Conservation (phyloP, 1,284 basidiomycete species). For the Moesziomyces globuligerus region DNA sequence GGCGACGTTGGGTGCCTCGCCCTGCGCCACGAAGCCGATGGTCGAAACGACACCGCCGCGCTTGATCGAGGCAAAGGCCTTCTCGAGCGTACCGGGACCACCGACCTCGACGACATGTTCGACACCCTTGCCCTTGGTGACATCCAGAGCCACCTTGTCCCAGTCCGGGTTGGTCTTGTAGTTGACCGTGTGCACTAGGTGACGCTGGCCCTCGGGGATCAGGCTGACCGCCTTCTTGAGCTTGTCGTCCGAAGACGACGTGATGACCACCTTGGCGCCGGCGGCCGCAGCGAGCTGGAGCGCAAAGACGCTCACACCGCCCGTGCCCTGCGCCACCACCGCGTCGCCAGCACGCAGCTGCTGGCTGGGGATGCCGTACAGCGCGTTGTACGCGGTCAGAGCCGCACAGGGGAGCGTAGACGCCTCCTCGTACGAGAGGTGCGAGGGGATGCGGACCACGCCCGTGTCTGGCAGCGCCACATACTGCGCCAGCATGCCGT, state of each 20-base stretch:
- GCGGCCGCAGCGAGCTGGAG: slow-evolving; percentile 73
- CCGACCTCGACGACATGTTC: slow-evolving; percentile 74
- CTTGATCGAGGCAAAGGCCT: slow-evolving; percentile 70
- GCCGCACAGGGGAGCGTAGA: slow-evolving; percentile 71
- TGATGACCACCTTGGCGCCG: slow-evolving; percentile 74
- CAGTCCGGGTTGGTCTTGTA: slow-evolving; percentile 73
- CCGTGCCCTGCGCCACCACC: slow-evolving; percentile 74
- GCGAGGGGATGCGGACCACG: slow-evolving; percentile 65
- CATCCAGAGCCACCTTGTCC: slow-evolving; percentile 72
- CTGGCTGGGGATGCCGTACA: slow-evolving; percentile 69
- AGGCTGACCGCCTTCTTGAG: slow-evolving; percentile 62
- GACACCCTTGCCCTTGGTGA: slow-evolving; percentile 73
- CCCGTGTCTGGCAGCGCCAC: slow-evolving; percentile 56
- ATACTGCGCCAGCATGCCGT: slow-evolving; percentile 74
- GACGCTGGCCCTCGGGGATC: slow-evolving; percentile 52
- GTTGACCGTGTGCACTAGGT: slow-evolving; percentile 68
- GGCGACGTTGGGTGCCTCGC: slow-evolving; percentile 40
- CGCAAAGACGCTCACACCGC: slow-evolving; percentile 73
- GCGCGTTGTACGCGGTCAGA: slow-evolving; percentile 72
- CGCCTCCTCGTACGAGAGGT: slow-evolving; percentile 73
- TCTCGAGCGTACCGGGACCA: slow-evolving; percentile 71
- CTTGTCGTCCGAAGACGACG: slow-evolving; percentile 75
- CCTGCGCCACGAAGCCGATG: slow-evolving; percentile 71
- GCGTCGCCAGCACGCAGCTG: slow-evolving; percentile 69
- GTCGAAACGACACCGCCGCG: slow-evolving; percentile 71